Conservation (phyloP, 75 land plant species). For the Cunninghamia lanceolata region DNA sequence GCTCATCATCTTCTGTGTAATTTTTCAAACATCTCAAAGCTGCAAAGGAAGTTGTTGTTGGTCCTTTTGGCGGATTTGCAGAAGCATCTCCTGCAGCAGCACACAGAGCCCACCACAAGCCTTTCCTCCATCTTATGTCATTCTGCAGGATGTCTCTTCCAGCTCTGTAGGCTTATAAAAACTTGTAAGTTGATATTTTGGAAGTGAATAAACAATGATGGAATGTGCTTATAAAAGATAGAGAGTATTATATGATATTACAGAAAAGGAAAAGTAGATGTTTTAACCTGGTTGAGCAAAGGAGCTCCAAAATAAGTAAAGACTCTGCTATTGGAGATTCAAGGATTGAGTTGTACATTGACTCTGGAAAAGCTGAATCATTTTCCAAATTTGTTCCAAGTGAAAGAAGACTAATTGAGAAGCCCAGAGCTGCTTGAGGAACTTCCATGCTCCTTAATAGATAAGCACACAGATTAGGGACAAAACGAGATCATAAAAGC, state of each 20-base stretch:
- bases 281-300: conserved; percentile 32
- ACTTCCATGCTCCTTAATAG: conserved; percentile 28
- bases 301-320: conserved; percentile 30
- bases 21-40: conserved; percentile 44
- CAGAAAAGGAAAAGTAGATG: not conserved
- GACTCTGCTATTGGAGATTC: conserved; percentile 45
- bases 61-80: conserved; percentile 36
- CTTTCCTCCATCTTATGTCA: conserved; percentile 42
- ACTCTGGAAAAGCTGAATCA: conserved; percentile 25
- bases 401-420: conserved; percentile 38
- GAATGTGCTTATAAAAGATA: not conserved
- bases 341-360: conserved; percentile 21
- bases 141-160: conserved; percentile 32
- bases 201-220: conserved; percentile 5
- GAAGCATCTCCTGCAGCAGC: conserved; percentile 44
- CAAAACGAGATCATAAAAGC: not conserved
- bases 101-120: conserved; percentile 52
- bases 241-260: not conserved
- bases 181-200: not conserved
- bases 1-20: conserved; percentile 32
- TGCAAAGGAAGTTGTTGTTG: conserved; percentile 43
- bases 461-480: not conserved
- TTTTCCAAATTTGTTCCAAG: conserved; percentile 34
- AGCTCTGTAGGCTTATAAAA: conserved; percentile 22
- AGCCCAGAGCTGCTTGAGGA: conserved; percentile 25